Percentiles rank a stretch among this genome's conserved stretches.
Evolutionary conservation across 495 filamentous ascomycete species (phyloP).

Genomic region (Aspergillus ostianus): DNA sequence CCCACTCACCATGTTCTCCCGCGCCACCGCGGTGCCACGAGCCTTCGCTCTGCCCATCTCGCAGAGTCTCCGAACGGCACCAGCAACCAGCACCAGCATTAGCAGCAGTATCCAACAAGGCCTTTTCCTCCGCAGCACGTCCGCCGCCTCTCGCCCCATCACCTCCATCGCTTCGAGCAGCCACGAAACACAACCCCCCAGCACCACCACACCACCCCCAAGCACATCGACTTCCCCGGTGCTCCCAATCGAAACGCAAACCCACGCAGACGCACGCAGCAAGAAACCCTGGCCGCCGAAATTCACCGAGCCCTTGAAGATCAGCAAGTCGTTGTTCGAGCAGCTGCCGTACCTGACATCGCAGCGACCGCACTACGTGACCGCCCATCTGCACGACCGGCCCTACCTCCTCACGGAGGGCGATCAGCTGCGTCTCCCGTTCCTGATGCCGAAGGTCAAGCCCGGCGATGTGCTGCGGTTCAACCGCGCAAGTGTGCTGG

Average conservation of each 20-base stretch:
- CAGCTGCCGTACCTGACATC: constrained; percentile 74
- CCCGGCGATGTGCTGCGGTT: constrained; percentile 84
- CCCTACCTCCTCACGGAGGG: constrained; percentile 90
- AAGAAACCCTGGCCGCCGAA: constrained; percentile 39
- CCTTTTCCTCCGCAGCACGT: constrained; percentile 14
- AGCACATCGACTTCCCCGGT: constrained; percentile 20
- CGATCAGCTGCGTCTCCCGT: constrained; percentile 88
- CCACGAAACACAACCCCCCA: constrained; percentile 1
- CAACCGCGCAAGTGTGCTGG: constrained; percentile 74
- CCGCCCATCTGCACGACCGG: constrained; percentile 77
- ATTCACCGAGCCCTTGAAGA: constrained; percentile 37
- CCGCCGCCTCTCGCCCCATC: constrained; percentile 31
- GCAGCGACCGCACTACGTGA: constrained; percentile 83
- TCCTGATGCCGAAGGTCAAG: constrained; percentile 79
- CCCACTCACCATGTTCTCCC: constrained; percentile 38
- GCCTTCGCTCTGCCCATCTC: constrained; percentile 33
- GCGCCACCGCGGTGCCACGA: constrained; percentile 34
- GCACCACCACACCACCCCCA: constrained; percentile 19
- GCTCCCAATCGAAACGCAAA: constrained; percentile 20
- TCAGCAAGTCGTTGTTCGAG: constrained; percentile 57
- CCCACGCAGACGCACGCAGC: background rate
- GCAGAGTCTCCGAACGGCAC: constrained; percentile 6
- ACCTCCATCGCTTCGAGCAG: constrained; percentile 11
- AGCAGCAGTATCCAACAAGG: background rate
- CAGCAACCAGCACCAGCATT: too few relatives aligned